phyloP scores from a whole-genome alignment of 352 stramenopile genomes.

The Pythium grandisporangium region DNA sequence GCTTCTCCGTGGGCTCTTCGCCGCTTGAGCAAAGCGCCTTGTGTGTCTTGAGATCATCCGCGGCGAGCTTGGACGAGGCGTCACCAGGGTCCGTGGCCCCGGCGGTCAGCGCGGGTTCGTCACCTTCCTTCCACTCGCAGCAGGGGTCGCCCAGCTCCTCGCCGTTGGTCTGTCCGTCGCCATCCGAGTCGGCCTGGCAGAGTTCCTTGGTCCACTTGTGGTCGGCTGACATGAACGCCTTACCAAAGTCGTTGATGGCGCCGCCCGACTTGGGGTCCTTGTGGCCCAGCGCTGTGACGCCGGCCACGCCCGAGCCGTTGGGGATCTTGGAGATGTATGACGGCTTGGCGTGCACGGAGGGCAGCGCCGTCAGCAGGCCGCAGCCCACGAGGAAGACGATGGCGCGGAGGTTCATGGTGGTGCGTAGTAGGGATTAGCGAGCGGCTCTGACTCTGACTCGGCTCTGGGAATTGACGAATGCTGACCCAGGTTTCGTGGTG shows the following conservation, averaged over 20 bases:
- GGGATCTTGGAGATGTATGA: slow-evolving; percentile 11
- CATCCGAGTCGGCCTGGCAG: slow-evolving; percentile 36
- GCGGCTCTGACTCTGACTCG: no score
- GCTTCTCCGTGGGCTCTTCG: not conserved
- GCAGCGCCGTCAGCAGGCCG: slow-evolving; percentile 1
- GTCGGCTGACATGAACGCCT: slow-evolving; percentile 14
- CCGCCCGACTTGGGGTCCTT: slow-evolving; percentile 4
- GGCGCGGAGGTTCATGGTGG: not conserved
- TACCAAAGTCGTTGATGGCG: slow-evolving; percentile 21
- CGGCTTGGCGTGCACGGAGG: not conserved
- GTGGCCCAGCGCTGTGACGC: slow-evolving; percentile 15
- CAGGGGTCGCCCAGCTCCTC: slow-evolving; percentile 49
- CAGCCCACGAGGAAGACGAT: not conserved
- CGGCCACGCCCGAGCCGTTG: slow-evolving; percentile 9
- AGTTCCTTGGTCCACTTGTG: slow-evolving; percentile 20
- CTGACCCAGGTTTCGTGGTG: no score
- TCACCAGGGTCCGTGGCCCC: slow-evolving; percentile 11
- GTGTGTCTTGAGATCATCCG: slow-evolving; percentile 4
- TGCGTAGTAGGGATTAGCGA: no score
- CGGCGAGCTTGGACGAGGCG: slow-evolving; percentile 11
- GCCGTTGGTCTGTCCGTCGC: slow-evolving; percentile 45
- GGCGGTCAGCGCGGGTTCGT: slow-evolving; percentile 5
- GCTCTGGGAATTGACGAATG: no score
- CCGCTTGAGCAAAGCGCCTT: slow-evolving; percentile 3
- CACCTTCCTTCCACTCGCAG: slow-evolving; percentile 23